Evolutionary conservation across 208 protist genomes (phyloP).

Genomic region (Leishmania major): DNA sequence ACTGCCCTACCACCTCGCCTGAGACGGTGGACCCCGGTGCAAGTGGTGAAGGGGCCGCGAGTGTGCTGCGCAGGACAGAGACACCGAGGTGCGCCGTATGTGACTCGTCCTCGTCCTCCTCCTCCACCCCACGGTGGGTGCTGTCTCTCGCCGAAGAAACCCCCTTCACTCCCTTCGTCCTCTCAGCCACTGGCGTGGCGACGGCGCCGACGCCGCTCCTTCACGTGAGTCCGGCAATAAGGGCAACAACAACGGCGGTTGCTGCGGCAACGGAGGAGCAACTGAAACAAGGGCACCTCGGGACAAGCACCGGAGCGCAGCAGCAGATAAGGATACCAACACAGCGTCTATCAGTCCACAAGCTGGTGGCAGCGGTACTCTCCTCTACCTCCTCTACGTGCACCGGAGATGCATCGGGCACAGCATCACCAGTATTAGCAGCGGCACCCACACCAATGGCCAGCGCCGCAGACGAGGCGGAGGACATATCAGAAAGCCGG

Average conservation of each 20-base stretch:
- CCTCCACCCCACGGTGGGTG: slow-evolving; percentile 25
- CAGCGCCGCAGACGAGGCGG: neutral
- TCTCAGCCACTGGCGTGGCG: slow-evolving; percentile 1
- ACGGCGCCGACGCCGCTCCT: neutral
- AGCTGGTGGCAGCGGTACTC: neutral
- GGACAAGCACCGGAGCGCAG: neutral
- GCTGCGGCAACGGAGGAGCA: neutral
- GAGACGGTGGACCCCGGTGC: neutral
- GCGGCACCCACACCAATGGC: neutral
- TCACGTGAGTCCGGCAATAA: neutral
- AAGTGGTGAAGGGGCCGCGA: neutral
- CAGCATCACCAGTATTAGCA: neutral
- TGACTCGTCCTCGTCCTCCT: slow-evolving; percentile 1
- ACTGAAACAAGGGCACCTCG: neutral
- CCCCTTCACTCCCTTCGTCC: slow-evolving; percentile 29
- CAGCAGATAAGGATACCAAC: neutral
- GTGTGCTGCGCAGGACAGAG: neutral
- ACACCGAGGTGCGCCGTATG: neutral
- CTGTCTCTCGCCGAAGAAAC: slow-evolving; percentile 28
- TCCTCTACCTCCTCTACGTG: neutral
- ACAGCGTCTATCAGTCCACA: neutral
- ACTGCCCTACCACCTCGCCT: slow-evolving; percentile 13
- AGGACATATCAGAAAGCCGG: neutral
- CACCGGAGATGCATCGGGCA: neutral
- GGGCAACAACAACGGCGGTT: neutral